Evolutionary conservation across 148 eudicot species (phyloP), one percentile per base, ranked within the genome.

Genomic region (Euryodendron excelsum): DNA sequence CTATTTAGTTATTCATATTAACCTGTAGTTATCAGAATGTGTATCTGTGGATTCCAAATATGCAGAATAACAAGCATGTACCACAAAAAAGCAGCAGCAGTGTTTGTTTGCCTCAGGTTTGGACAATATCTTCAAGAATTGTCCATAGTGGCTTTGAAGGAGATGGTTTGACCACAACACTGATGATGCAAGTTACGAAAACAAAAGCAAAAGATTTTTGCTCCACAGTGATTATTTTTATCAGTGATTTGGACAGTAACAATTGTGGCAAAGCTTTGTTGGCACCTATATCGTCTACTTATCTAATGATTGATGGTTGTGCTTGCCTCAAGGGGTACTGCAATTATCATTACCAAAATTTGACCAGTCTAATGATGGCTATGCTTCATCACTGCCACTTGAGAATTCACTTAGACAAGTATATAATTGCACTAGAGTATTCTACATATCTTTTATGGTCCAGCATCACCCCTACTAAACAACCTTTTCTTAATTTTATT

Each of bases 311-410:
- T 39, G 48, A 30, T 66, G 39, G 25, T n/a, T 39, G 27, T 55
- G 31, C 55, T 74, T 74, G 56, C 31, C 64, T 66, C 56, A 25
- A 59, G 17, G 25, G 78, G 21, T n/a, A 68, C 56, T 36, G 17
- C 67, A 74, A 75, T 31, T 33, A 74, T 80, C 78, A 74, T 80
- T 45, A 3, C n/a, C 59, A 64, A 48, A n/a, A 79, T 23, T 73
- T 17, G 37, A 65, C 72, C 17, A 52, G 39, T 30, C 78, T 30
- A 28, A 63, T 31, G 37, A 27, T 45, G 50, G 58, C 58, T 62
- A 62, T 8, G 34, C 53, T 27, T 25, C 18, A 31, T 34, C 15
- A 55, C 63, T 37, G 25, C 37, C 65, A 23, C 23, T 52, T 23
- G 14, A 12, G 48, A 50, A 52, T 34, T 37, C 21, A 30, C 2